Conservation (phyloP, 1,139 yeast species). For the Taiozyma sp. region DNA sequence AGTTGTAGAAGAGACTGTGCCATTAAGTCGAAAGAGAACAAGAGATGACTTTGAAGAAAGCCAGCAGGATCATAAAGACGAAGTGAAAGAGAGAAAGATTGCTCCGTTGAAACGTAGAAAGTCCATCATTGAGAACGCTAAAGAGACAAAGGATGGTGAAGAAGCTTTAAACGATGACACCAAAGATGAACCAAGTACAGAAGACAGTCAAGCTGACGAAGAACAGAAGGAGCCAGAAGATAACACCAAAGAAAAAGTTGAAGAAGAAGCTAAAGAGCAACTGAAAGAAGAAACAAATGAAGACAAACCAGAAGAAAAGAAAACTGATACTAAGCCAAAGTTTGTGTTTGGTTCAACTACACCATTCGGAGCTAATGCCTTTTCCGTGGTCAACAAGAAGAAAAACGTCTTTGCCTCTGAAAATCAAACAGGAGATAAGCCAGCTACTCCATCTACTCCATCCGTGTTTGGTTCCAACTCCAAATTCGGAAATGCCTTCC, state of each 20-base stretch:
- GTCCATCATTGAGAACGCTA: slow-evolving; percentile 2
- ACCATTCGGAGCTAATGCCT: slow-evolving; percentile 42
- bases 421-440: neutral
- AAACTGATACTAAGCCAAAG: slow-evolving; percentile 25
- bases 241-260: slow-evolving; percentile 3
- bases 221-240: slow-evolving; percentile 3
- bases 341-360: slow-evolving; percentile 54
- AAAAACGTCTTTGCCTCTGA: slow-evolving; percentile 5
- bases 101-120: slow-evolving; percentile 18
- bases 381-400: slow-evolving; percentile 25
- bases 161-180: neutral
- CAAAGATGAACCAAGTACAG: slow-evolving; percentile 2
- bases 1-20: neutral
- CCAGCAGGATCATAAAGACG: slow-evolving; percentile 3
- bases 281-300: neutral
- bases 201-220: slow-evolving; percentile 8
- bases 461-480: slow-evolving; percentile 58
- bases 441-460: slow-evolving; percentile 14
- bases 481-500: slow-evolving; percentile 55
- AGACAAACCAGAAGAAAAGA: slow-evolving; percentile 1
- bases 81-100: slow-evolving; percentile 13
- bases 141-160: neutral
- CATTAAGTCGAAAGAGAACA: slow-evolving; percentile 21
- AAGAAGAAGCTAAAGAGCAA: too few species aligned
- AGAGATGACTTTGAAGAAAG: slow-evolving; percentile 21